Evolutionary conservation across 306 rosid species (phyloP).

Genomic region (Calophaca sinica): DNA sequence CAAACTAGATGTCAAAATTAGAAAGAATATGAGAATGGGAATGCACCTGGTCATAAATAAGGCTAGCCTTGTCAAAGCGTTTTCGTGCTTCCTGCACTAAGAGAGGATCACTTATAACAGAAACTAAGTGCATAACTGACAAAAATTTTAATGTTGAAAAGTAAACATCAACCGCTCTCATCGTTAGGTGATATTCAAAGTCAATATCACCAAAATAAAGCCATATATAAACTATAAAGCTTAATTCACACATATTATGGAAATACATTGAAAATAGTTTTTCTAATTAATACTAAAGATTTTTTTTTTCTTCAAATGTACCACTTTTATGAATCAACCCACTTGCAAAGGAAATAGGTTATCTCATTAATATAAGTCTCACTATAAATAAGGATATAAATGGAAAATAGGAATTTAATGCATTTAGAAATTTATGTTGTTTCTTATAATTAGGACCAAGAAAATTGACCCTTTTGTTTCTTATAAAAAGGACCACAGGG

Average conservation of each 20-base stretch:
- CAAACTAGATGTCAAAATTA: slow-evolving; percentile 20
- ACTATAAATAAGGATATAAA: no score
- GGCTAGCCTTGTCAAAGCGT: slow-evolving; percentile 97
- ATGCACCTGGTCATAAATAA: slow-evolving; percentile 94
- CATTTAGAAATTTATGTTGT: no score
- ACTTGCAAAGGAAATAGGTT: slow-evolving; percentile 20
- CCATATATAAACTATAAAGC: slow-evolving; percentile 14
- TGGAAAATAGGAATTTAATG: no score
- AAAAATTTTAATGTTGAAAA: slow-evolving; percentile 17
- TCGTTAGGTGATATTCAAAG: slow-evolving; percentile 28
- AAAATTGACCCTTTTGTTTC: no score
- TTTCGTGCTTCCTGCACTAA: slow-evolving; percentile 97
- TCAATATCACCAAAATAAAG: slow-evolving; percentile 32
- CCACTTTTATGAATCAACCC: neutral
- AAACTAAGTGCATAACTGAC: slow-evolving; percentile 39
- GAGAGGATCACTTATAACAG: slow-evolving; percentile 53
- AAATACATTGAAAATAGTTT: no score
- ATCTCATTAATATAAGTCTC: no score
- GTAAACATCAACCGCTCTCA: slow-evolving; percentile 32
- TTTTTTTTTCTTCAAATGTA: no score
- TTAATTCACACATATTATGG: neutral
- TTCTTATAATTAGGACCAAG: no score
- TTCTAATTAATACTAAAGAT: no score
- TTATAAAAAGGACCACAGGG: no score
- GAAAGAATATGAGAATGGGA: slow-evolving; percentile 32